A percentile compares a stretch with the other conserved stretches of the same genome.
These are phyloP conservation scores for Fusarium duplospermum DNA, from an alignment of 2,329 filamentous ascomycete species.

Conservation along the genomic window DNA sequence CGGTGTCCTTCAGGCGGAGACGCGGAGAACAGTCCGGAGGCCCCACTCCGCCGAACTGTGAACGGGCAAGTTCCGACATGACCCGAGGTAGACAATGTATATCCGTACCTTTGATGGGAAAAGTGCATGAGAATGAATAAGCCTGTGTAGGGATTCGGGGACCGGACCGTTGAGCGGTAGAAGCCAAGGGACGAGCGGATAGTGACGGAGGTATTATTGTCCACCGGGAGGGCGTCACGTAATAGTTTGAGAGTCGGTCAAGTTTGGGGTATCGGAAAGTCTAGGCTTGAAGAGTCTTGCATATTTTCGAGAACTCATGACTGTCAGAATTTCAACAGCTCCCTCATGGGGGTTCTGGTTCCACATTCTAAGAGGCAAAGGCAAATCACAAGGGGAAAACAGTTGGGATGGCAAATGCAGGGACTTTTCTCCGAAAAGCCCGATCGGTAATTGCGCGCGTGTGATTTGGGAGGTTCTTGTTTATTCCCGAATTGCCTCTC, in stretches of 20 bases:
- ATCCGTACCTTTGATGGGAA: neutral
- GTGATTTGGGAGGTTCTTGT: slow-evolving; percentile 27
- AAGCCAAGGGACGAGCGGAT: neutral
- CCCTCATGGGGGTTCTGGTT: neutral
- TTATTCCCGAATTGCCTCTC: neutral
- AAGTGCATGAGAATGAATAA: slow-evolving; percentile 6
- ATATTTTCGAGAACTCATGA: neutral
- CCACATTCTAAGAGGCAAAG: neutral
- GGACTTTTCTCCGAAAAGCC: slow-evolving; percentile 21
- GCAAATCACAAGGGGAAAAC: slow-evolving; percentile 5
- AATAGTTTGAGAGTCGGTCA: neutral
- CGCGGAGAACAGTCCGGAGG: neutral
- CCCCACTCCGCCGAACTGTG: neutral
- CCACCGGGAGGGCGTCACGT: neutral
- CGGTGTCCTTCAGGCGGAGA: neutral
- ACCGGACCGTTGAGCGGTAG: neutral
- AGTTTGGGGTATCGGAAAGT: neutral
- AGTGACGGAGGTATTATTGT: neutral
- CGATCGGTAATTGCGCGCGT: slow-evolving; percentile 36
- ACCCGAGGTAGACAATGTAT: neutral
- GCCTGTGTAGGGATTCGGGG: slow-evolving; percentile 2
- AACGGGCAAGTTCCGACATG: slow-evolving; percentile 1
- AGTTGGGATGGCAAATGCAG: slow-evolving; percentile 26
- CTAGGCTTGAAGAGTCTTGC: neutral
- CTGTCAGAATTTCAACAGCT: neutral